Base-by-base conservation (phyloP, 805 yeast species). In the Phaffomyces antillensis region DNA sequence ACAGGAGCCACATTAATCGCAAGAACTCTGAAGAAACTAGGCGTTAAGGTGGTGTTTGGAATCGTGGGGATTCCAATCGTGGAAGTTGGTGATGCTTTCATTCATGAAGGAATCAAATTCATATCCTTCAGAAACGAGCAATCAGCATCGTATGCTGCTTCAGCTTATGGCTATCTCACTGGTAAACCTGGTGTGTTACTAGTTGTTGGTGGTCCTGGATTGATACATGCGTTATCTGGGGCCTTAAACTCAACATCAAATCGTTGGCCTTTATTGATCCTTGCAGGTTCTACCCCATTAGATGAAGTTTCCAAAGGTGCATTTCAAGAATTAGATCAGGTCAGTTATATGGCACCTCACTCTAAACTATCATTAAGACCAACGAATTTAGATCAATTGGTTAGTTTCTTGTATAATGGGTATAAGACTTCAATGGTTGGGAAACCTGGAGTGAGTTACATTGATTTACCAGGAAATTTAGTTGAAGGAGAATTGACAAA, bases 141-240 rank as follows among this genome's bases (percentile, higher is more conserved):
- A 54, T 70, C 83, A n/a, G 89, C 90, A 0, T 76, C 86, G 0
- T 81, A 83, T 53, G 90, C 90, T 3, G 89, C 90, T 2, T 76
- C 86, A 2, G 73, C 76, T 1, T 81, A 82, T 57, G 88, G 88
- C 0, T 83, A 77, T 51, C 56, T 83, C 37, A 80, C 84, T 6
- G 76, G 77, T 1, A 64, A 60, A 47, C 89, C 89, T 0, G 88
- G 85, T 17, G 84, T 83, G 0, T 59, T 80, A 16, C 65, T 83
- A 3, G 84, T 81, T 0, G 89, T 83, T 5, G 89, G 90, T 30
- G 89, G 89, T 0, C 88, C 89, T 0, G 89, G 89, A 5, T 65
- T 83, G 4, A 69, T 83, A 8, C 87, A 83, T 50, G 81, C 86
- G 0, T 53, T 79, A 37, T 76, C 88, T 0, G 90, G 89, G 47